Conservation (phyloP, 768 basidiomycete species). For the Brasilioporus rufonigricans region DNA sequence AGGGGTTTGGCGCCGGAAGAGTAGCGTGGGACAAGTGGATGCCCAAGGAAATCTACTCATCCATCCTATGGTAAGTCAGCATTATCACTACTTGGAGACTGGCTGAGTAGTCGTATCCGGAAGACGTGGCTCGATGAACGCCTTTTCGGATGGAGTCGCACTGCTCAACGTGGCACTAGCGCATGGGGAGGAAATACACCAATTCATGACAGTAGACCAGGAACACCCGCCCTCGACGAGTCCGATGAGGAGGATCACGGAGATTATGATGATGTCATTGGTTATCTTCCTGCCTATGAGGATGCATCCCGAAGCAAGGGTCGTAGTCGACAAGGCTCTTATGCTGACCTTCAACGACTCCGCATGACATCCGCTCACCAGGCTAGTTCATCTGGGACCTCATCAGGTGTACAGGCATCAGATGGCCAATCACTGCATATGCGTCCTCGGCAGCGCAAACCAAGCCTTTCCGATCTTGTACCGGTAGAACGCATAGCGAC, state of each 20-base stretch:
- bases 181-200: constrained; percentile 70
- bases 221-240: constrained; percentile 74
- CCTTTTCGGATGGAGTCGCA: constrained; percentile 88
- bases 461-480: constrained; percentile 64
- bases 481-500: constrained; percentile 61
- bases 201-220: constrained; percentile 61
- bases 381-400: constrained; percentile 6
- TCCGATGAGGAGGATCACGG: constrained; percentile 87
- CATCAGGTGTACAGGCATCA: constrained; percentile 15
- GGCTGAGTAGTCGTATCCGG: neutral
- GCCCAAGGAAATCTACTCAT: constrained; percentile 81
- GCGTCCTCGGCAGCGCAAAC: constrained; percentile 53
- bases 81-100: neutral
- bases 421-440: constrained; percentile 45
- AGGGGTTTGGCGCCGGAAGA: constrained; percentile 79
- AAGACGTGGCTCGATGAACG: constrained; percentile 91
- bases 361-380: constrained; percentile 36
- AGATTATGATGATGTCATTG: constrained; percentile 88
- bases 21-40: constrained; percentile 78
- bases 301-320: constrained; percentile 42
- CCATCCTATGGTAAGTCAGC: constrained; percentile 74
- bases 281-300: constrained; percentile 54
- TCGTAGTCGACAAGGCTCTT: constrained; percentile 68
- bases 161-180: constrained; percentile 74
- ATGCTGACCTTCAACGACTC: constrained; percentile 77